These are phyloP conservation scores for Xylariaceae sp. DNA, from an alignment of 2,329 filamentous ascomycete species.

Conservation along the genomic window DNA sequence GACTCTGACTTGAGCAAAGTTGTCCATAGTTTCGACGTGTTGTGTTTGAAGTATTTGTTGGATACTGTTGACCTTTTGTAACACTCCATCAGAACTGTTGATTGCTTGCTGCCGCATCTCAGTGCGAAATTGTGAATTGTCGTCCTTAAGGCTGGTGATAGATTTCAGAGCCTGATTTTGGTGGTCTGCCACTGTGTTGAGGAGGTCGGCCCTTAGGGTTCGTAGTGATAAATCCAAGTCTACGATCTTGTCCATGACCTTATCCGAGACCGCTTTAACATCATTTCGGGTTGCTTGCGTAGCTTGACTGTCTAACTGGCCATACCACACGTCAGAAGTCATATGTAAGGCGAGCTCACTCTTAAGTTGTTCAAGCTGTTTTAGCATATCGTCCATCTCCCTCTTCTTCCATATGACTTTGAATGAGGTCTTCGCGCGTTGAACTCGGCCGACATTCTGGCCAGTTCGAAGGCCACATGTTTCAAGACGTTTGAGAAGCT, in stretches of 20 bases:
- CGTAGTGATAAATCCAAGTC: no score
- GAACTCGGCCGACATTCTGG: conserved; percentile 10
- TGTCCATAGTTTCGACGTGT: conserved; percentile 10
- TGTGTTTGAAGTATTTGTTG: background rate
- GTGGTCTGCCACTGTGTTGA: background rate
- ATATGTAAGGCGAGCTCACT: conserved; percentile 24
- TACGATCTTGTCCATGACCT: no score
- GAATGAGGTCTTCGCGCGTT: conserved; percentile 18
- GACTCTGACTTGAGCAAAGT: conserved; percentile 6
- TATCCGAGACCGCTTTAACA: conserved; percentile 6
- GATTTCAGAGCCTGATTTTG: background rate
- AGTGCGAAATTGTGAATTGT: background rate
- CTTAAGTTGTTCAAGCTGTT: conserved; percentile 23
- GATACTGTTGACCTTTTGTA: background rate
- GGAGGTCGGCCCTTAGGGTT: no score
- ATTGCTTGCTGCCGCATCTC: background rate
- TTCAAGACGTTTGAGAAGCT: conserved; percentile 24
- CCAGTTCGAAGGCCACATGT: conserved; percentile 19
- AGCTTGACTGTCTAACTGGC: conserved; percentile 10
- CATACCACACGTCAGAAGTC: conserved; percentile 11
- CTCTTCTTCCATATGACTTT: conserved; percentile 27
- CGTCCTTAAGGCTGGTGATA: background rate
- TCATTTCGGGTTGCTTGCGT: conserved; percentile 17
- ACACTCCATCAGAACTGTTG: background rate
- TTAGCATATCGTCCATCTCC: conserved; percentile 26